Percentiles rank a stretch among this genome's conserved stretches.
These are phyloP conservation scores for Clarireedia homoeocarpa DNA, from an alignment of 2,329 filamentous ascomycete species.

Conservation along the genomic window DNA sequence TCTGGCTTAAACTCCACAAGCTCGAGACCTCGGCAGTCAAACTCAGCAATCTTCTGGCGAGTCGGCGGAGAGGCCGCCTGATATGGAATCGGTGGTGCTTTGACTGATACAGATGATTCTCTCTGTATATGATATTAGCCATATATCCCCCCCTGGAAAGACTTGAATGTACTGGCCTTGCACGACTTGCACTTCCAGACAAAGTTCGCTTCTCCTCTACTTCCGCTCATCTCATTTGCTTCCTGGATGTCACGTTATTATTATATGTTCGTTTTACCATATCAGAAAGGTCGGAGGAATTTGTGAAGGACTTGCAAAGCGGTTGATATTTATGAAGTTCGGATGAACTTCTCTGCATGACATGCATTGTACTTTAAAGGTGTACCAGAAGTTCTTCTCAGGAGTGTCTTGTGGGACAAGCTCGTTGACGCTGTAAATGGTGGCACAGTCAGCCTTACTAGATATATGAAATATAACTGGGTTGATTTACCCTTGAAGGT, in stretches of 20 bases:
- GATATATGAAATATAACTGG: background rate
- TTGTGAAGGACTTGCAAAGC: slow-evolving; percentile 55
- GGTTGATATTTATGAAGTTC: slow-evolving; percentile 78
- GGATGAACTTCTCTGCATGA: slow-evolving; percentile 87
- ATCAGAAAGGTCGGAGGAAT: too few relatives aligned
- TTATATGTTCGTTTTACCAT: background rate
- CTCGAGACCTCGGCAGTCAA: slow-evolving; percentile 91
- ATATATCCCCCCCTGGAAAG: background rate
- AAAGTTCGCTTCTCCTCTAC: slow-evolving; percentile 93
- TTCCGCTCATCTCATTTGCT: slow-evolving; percentile 82
- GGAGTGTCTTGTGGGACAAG: slow-evolving; percentile 76
- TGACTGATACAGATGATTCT: slow-evolving; percentile 81
- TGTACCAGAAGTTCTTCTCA: slow-evolving; percentile 87
- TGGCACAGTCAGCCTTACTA: background rate
- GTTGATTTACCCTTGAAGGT: slow-evolving; percentile 55
- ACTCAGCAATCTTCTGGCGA: slow-evolving; percentile 71
- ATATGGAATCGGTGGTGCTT: slow-evolving; percentile 64
- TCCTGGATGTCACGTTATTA: slow-evolving; percentile 47
- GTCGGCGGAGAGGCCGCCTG: slow-evolving; percentile 64
- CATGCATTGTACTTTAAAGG: slow-evolving; percentile 97
- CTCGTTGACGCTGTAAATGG: slow-evolving; percentile 66
- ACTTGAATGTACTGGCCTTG: slow-evolving; percentile 55
- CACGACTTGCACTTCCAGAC: slow-evolving; percentile 99
- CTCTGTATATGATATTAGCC: slow-evolving; percentile 40
- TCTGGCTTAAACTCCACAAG: slow-evolving; percentile 88